Base-by-base conservation (phyloP, 768 basidiomycete species). In the Ramaria sp. region DNA sequence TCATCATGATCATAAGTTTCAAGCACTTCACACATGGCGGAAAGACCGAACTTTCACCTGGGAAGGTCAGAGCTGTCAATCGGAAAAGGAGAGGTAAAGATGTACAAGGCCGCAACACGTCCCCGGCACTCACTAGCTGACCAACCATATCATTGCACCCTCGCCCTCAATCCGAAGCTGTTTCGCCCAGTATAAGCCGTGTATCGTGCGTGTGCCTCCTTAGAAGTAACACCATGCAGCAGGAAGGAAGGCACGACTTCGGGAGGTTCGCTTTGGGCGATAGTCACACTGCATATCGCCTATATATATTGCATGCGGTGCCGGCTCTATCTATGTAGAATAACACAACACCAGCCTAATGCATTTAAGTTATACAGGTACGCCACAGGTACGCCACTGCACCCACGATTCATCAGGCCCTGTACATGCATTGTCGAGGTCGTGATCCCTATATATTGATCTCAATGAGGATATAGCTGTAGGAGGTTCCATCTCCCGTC, bases 231-330 rank as follows among this genome's bases (percentile, higher is more conserved):
- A 7, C 57, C 30, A 1, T 27, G 47, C 51, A 7, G 76, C n/a
- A 78, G 5, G 74, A 67, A 61, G 82, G 80, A 71, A 80, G 75
- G 4, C 81, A 72, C 7, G 79, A 79, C 20, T 73, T 66, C 27
- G 5, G 65, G 79, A 82, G 15, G 61, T 62, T 69, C 70, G 11
- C 69, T 60, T 5, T 63, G 63, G 30, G 65, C 4, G 61, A 70
- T 5, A 5, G n/a, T n/a, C n/a, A 64, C 27, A 61, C 58, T 30
- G 69, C 68, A 79, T 78, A 24, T 80, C 60, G 15, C 27, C 5
- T 27, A 75, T 61, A 58, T 77, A 72, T 19, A 70, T 63, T 1
- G 19, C 0, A 54, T 68, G 74, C 1, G 70, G 72, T 27, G 63
- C 67, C 10, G 60, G 51, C 73, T 75, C 52, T 33, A 48, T 45